Conservation (phyloP, 257 asterid species). For the Nyctanthes arbortristis region DNA sequence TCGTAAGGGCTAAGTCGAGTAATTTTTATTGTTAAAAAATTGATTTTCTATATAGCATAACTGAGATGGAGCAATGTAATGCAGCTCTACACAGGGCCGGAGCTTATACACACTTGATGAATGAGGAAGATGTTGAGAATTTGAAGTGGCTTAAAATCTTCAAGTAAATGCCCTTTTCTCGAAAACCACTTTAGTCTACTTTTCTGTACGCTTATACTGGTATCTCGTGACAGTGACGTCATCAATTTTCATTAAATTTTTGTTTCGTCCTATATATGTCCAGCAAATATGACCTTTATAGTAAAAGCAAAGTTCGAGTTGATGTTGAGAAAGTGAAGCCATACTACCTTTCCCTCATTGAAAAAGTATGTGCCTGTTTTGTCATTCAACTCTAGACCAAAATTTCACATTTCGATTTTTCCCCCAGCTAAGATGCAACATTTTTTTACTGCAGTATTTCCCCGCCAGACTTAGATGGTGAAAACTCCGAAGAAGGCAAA, state of each 20-base stretch:
- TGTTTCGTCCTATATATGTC: not conserved
- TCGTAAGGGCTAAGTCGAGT: conserved; percentile 26
- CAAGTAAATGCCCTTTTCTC: conserved; percentile 30
- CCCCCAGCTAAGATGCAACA: not conserved
- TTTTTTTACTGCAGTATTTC: conserved; percentile 53
- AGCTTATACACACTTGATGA: conserved; percentile 56
- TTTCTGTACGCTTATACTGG: no score
- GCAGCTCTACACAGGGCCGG: conserved; percentile 49
- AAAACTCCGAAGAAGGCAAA: not conserved
- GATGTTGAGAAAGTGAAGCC: conserved; percentile 53
- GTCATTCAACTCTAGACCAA: no score
- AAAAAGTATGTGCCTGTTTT: conserved; percentile 43
- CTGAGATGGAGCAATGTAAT: not conserved
- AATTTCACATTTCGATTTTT: not conserved
- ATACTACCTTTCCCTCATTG: conserved; percentile 62
- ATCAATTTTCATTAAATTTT: not conserved
- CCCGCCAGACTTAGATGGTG: conserved; percentile 72
- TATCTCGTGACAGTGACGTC: not conserved
- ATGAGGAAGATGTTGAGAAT: conserved; percentile 48
- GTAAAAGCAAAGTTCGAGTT: conserved; percentile 50
- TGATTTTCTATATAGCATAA: not conserved
- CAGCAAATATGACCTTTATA: conserved; percentile 54
- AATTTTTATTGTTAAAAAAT: not conserved
- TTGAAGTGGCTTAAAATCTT: conserved; percentile 52
- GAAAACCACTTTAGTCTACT: no score